Conservation (phyloP, 2,329 filamentous ascomycete genomes). For the Colletotrichum spaethianum region DNA sequence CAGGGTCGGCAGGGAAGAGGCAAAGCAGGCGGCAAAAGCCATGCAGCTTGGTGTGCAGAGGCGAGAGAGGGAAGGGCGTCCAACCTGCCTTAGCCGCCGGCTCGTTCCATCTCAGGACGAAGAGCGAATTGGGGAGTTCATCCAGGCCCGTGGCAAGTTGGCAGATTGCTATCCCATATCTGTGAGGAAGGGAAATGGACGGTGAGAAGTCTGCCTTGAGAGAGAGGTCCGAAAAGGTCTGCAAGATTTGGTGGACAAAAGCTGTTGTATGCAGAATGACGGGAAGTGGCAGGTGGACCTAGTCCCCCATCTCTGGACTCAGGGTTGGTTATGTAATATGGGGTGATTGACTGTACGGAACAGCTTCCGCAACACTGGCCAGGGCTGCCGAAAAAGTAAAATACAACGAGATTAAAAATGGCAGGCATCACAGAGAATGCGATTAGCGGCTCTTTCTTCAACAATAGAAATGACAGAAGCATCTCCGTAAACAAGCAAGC, state of each 20-base stretch:
- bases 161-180: not conserved
- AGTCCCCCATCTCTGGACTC: not conserved
- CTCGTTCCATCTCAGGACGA: not conserved
- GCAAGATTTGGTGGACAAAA: not conserved
- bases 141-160: not conserved
- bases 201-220: not conserved
- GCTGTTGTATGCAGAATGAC: not conserved
- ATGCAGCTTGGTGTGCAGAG: not conserved
- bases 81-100: not conserved
- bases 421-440: not conserved
- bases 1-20: constrained; percentile 20
- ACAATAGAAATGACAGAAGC: constrained; percentile 6
- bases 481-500: not conserved
- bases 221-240: not conserved
- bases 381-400: not conserved
- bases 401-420: not conserved
- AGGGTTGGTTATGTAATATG: not conserved
- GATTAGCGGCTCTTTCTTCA: constrained; percentile 10
- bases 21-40: constrained; percentile 36
- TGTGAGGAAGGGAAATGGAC: not conserved
- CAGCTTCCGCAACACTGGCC: not conserved
- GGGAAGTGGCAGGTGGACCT: not conserved
- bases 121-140: not conserved
- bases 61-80: not conserved
- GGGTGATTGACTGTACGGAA: not conserved